phyloP scores from a whole-genome alignment of 2,329 filamentous ascomycete genomes.

The Alternaria triticimaculans region DNA sequence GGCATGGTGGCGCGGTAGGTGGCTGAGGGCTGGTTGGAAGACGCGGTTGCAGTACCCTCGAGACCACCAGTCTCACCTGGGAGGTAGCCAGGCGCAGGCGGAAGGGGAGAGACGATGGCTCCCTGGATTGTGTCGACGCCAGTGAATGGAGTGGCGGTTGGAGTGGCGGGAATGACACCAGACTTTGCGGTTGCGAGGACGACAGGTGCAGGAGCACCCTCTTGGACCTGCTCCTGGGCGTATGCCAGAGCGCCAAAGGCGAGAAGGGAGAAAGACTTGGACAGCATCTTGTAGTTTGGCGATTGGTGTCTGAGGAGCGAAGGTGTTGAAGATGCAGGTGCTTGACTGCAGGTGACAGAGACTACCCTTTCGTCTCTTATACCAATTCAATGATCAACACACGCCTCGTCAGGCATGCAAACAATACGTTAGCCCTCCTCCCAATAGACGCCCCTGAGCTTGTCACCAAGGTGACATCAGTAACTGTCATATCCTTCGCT shows the following conservation, averaged over 20 bases:
- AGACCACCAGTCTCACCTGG: constrained; percentile 16
- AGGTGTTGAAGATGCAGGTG: background rate
- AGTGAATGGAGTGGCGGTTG: constrained; percentile 23
- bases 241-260: constrained; percentile 17
- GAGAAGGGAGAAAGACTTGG: constrained; percentile 11
- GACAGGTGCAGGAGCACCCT: constrained; percentile 23
- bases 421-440: background rate
- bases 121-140: constrained; percentile 34
- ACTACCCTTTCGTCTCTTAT: background rate
- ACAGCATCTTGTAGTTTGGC: background rate
- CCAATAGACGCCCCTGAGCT: background rate
- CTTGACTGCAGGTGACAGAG: background rate
- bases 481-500: background rate
- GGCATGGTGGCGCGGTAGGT: constrained; percentile 35
- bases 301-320: background rate
- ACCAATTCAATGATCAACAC: background rate
- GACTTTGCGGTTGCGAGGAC: constrained; percentile 29
- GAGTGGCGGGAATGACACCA: constrained; percentile 28
- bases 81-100: constrained; percentile 29
- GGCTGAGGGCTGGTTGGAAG: constrained; percentile 23
- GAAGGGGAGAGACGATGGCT: constrained; percentile 32
- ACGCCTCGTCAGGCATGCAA: background rate
- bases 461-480: background rate
- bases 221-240: constrained; percentile 24
- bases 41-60: constrained; percentile 27